phyloP scores from a whole-genome alignment of 352 stramenopile species.

The Globisporangium echinulatum region DNA sequence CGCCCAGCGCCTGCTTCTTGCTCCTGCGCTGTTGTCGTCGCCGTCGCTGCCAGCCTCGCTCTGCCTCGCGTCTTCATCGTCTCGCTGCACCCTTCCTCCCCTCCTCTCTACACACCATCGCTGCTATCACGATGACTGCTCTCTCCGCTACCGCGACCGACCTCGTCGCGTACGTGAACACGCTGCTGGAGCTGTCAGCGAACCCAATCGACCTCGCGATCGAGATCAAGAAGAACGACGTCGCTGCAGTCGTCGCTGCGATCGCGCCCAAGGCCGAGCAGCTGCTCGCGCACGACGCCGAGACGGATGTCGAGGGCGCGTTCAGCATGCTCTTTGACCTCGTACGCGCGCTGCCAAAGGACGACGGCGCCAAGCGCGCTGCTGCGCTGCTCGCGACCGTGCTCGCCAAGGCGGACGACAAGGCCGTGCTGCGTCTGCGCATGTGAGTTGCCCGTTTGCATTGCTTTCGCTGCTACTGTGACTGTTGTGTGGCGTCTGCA shows the following conservation, averaged over 20 bases:
- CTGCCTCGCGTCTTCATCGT: no score
- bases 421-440: constrained; percentile 60
- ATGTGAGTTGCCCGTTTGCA: constrained; percentile 26
- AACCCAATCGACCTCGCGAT: constrained; percentile 32
- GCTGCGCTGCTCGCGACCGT: constrained; percentile 47
- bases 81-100: no score
- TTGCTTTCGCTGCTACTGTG: no score
- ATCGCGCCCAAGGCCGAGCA: constrained; percentile 44
- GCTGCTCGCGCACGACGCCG: constrained; percentile 57
- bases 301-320: constrained; percentile 72
- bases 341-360: constrained; percentile 26
- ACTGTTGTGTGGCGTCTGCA: not conserved
- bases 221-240: constrained; percentile 67
- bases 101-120: not conserved
- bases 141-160: constrained; percentile 29
- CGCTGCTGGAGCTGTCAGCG: constrained; percentile 46
- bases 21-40: not conserved
- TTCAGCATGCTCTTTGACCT: constrained; percentile 69
- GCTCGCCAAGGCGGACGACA: constrained; percentile 40
- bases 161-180: constrained; percentile 75
- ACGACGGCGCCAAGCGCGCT: constrained; percentile 23
- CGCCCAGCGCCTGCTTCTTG: no score
- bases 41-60: not conserved
- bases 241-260: constrained; percentile 33
- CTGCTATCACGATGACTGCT: constrained; percentile 1